A percentile compares a stretch with the other conserved stretches of the same genome.
Conservation (phyloP, 2,329 filamentous ascomycete genomes). For the Fusarium torulosum region DNA sequence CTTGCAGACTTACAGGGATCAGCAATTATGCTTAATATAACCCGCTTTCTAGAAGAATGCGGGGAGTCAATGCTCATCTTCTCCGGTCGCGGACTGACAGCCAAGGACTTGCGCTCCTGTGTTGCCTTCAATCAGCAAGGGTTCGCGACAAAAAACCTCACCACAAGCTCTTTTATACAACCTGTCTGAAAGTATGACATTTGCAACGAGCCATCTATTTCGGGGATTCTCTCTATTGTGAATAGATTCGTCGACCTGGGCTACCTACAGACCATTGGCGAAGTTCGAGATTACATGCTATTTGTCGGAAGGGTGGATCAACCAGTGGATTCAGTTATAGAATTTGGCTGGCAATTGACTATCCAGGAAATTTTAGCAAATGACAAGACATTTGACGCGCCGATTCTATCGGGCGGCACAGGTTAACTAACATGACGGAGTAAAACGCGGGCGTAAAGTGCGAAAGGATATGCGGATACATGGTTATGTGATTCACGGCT, state of each 20-base stretch:
- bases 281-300: not conserved
- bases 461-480: no score
- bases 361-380: not conserved
- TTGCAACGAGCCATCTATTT: accelerated
- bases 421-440: no score
- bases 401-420: no score
- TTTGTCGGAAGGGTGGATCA: not conserved
- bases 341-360: no score
- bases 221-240: not conserved
- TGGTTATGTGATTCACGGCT: no score
- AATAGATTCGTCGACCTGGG: conserved; percentile 8
- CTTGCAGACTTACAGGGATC: no score
- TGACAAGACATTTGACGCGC: not conserved
- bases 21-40: not conserved
- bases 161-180: not conserved
- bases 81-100: not conserved
- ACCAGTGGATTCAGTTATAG: no score
- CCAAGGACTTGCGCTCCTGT: not conserved
- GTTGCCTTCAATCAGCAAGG: not conserved
- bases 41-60: not conserved
- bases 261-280: not conserved
- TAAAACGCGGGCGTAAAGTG: no score
- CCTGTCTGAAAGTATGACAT: not conserved
- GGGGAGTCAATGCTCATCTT: not conserved
- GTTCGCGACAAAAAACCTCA: not conserved